Percentiles rank a stretch among this genome's conserved stretches.
Conservation (phyloP, 2,329 filamentous ascomycete genomes). For the Diaporthe longicolla region DNA sequence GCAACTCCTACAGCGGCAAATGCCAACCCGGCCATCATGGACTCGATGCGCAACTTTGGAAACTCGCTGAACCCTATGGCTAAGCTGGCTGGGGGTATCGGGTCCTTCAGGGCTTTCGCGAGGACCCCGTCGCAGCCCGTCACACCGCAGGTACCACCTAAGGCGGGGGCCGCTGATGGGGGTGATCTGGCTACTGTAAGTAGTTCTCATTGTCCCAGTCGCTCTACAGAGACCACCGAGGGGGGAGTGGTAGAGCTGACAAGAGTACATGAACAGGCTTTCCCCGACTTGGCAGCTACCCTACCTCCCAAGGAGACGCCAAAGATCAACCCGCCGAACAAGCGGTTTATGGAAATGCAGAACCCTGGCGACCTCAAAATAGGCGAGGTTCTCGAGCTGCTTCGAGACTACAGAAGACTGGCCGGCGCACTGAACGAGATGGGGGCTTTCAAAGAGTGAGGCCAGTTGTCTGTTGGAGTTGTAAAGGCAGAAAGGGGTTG, state of each 20-base stretch:
- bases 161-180: conserved; percentile 58
- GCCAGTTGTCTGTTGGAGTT: not conserved
- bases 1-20: conserved; percentile 47
- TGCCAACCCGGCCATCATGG: conserved; percentile 75
- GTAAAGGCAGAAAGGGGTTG: not conserved
- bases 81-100: conserved; percentile 76
- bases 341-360: conserved; percentile 80
- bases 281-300: conserved; percentile 70
- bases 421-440: conserved; percentile 75
- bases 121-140: conserved; percentile 63
- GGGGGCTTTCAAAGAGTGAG: conserved; percentile 67
- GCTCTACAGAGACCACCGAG: not conserved
- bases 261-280: conserved; percentile 60
- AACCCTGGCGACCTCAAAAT: conserved; percentile 79
- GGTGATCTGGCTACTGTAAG: conserved; percentile 72
- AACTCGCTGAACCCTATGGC: conserved; percentile 88
- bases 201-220: conserved; percentile 2
- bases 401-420: conserved; percentile 82
- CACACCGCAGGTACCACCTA: conserved; percentile 53
- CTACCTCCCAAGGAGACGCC: conserved; percentile 68
- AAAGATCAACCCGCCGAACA: conserved; percentile 76
- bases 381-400: conserved; percentile 79
- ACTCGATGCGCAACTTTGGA: conserved; percentile 85
- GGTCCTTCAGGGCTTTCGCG: conserved; percentile 82
- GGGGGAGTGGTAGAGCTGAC: conserved; percentile 5